Evolutionary conservation across 768 basidiomycete species (phyloP).

Genomic region (Amanita subjunquillea): DNA sequence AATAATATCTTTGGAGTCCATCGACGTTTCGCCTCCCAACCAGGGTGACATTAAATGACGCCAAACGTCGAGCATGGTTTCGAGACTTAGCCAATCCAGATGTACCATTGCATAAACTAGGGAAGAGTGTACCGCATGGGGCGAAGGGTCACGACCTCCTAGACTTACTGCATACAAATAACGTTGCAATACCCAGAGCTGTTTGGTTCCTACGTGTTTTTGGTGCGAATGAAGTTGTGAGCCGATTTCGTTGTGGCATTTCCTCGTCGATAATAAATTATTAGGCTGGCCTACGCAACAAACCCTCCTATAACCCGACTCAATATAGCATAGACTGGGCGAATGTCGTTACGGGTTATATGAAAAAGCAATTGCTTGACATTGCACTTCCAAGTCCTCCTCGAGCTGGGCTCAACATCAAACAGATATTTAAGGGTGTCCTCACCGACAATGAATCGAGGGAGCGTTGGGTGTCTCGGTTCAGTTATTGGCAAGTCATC

Average conservation of each 20-base stretch:
- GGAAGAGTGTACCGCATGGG: slow-evolving; percentile 80
- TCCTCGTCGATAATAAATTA: background rate
- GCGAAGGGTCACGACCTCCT: slow-evolving; percentile 79
- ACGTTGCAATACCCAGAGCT: slow-evolving; percentile 71
- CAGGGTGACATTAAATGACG: slow-evolving; percentile 73
- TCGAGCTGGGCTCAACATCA: slow-evolving; percentile 67
- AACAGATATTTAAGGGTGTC: slow-evolving; percentile 76
- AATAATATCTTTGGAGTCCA: slow-evolving; percentile 23
- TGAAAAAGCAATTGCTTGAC: slow-evolving; percentile 75
- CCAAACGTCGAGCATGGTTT: slow-evolving; percentile 77
- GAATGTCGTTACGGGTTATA: slow-evolving; percentile 65
- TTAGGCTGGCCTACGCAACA: slow-evolving; percentile 67
- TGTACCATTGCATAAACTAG: slow-evolving; percentile 72
- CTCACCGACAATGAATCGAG: slow-evolving; percentile 61
- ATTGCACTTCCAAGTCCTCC: slow-evolving; percentile 76
- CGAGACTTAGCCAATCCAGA: slow-evolving; percentile 72
- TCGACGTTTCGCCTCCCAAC: slow-evolving; percentile 73
- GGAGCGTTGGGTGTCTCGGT: slow-evolving; percentile 70
- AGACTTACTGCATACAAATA: slow-evolving; percentile 66
- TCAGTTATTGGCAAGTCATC: slow-evolving; percentile 57
- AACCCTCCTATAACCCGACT: slow-evolving; percentile 69
- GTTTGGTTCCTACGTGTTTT: slow-evolving; percentile 85
- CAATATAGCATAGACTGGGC: slow-evolving; percentile 86
- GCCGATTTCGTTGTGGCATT: slow-evolving; percentile 6
- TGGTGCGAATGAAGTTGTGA: slow-evolving; percentile 79